Evolutionary conservation across 2,329 filamentous ascomycete genomes (phyloP).

Genomic region (Microthyrium microscopicum): DNA sequence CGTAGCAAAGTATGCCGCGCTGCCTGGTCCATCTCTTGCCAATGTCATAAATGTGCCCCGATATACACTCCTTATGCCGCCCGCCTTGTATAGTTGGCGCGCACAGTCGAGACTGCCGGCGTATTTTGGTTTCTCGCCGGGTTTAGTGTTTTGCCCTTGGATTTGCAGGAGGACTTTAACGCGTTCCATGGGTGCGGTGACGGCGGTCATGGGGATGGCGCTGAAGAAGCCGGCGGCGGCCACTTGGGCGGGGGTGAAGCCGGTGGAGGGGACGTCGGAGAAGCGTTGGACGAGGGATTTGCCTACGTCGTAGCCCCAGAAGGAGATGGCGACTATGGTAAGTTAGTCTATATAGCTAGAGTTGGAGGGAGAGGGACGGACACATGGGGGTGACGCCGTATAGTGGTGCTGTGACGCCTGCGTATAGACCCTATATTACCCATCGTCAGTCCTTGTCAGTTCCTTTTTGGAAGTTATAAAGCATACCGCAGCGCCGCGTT

Average conservation of each 20-base stretch:
- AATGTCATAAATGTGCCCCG: slow-evolving; percentile 80
- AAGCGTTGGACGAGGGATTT: slow-evolving; percentile 66
- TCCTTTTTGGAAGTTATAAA: slow-evolving; percentile 16
- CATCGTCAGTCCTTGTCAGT: slow-evolving; percentile 3
- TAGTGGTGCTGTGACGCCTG: slow-evolving; percentile 87
- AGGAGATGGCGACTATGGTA: slow-evolving; percentile 10
- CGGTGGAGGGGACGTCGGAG: slow-evolving; percentile 44
- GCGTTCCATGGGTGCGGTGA: slow-evolving; percentile 97
- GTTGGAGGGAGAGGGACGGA: slow-evolving; percentile 33
- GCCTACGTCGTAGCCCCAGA: slow-evolving; percentile 80
- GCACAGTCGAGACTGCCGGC: slow-evolving; percentile 78
- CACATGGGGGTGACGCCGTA: slow-evolving; percentile 98
- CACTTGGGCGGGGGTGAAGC: slow-evolving; percentile 71
- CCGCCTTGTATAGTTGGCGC: slow-evolving; percentile 78
- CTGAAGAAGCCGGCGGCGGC: slow-evolving; percentile 86
- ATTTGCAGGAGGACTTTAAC: slow-evolving; percentile 98
- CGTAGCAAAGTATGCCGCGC: slow-evolving; percentile 88
- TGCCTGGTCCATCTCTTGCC: slow-evolving; percentile 82
- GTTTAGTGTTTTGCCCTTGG: slow-evolving; percentile 72
- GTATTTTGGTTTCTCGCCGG: slow-evolving; percentile 88
- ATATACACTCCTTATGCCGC: slow-evolving; percentile 82
- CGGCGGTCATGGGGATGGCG: slow-evolving; percentile 90
- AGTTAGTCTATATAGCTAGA: not conserved
- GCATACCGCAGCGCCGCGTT: slow-evolving; percentile 59
- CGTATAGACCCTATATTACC: slow-evolving; percentile 57